A percentile compares a stretch with the other conserved stretches of the same genome.
phyloP scores from a whole-genome alignment of 331 rosid species.

The Malus hybrid region DNA sequence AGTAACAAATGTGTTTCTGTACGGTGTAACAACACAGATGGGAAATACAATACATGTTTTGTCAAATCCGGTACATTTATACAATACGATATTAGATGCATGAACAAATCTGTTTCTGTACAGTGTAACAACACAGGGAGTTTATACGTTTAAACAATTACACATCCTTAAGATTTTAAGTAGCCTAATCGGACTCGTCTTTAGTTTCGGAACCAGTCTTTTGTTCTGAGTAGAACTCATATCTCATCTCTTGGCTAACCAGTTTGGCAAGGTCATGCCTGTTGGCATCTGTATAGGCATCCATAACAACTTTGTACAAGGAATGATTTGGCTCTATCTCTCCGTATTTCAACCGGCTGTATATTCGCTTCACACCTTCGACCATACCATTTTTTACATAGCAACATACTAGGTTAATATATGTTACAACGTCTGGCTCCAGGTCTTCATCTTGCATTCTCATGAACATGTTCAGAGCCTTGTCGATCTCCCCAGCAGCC shows the following conservation, averaged over 20 bases:
- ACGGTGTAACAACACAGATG: background rate
- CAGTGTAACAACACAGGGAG: constrained; percentile 7
- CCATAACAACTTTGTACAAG: constrained; percentile 58
- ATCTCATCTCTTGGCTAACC: constrained; percentile 49
- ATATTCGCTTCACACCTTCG: constrained; percentile 76
- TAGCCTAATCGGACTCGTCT: constrained; percentile 23
- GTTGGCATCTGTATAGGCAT: constrained; percentile 53
- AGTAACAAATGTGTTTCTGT: background rate
- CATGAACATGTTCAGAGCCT: constrained; percentile 67
- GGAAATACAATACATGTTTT: background rate
- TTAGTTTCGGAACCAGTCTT: constrained; percentile 21
- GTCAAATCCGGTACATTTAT: background rate
- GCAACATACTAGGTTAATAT: constrained; percentile 56
- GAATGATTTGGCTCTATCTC: constrained; percentile 50
- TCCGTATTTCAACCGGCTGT: constrained; percentile 53
- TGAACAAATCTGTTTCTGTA: constrained; percentile 14
- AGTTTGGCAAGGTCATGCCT: constrained; percentile 54
- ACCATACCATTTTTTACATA: constrained; percentile 82
- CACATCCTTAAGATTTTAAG: constrained; percentile 14
- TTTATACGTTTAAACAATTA: constrained; percentile 1
- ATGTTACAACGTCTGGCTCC: constrained; percentile 63
- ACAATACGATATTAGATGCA: background rate
- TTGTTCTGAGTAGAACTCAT: constrained; percentile 17
- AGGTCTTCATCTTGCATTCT: constrained; percentile 65
- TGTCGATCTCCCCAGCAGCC: constrained; percentile 48